These are phyloP conservation scores for Trichoderma polysporum DNA, from an alignment of 2,329 filamentous ascomycete species.

Conservation along the genomic window DNA sequence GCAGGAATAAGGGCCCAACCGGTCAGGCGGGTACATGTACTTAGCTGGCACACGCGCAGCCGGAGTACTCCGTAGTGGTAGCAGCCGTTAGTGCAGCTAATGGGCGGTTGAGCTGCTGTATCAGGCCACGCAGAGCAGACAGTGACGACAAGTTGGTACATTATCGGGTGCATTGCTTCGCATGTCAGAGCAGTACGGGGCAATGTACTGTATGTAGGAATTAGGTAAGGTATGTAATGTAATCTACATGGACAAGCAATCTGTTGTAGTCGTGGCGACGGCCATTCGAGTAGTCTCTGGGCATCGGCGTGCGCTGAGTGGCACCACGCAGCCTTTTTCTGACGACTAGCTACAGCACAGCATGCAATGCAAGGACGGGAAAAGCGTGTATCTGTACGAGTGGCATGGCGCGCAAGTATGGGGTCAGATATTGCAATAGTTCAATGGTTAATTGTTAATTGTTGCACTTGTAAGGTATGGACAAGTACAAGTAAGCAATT, in stretches of 20 bases:
- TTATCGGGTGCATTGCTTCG: too few species aligned
- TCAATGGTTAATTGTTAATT: too few species aligned
- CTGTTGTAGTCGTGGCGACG: not conserved
- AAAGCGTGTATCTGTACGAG: too few species aligned
- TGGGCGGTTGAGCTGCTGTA: not conserved
- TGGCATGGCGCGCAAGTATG: too few species aligned
- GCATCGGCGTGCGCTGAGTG: conserved; percentile 24
- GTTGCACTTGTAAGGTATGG: too few species aligned
- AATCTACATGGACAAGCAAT: not conserved
- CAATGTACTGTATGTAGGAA: not conserved
- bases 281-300: not conserved
- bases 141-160: not conserved
- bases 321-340: conserved; percentile 21
- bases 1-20: not conserved
- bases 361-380: not conserved
- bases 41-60: not conserved
- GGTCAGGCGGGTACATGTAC: not conserved
- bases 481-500: not conserved
- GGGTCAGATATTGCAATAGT: not conserved
- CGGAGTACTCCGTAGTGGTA: conserved; percentile 1
- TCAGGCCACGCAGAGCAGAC: conserved; percentile 8
- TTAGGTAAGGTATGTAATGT: not conserved
- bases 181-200: not conserved
- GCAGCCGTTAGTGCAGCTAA: not conserved
- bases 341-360: not conserved